Base-by-base conservation (phyloP, 768 basidiomycete species). In the Suillus variegatus region DNA sequence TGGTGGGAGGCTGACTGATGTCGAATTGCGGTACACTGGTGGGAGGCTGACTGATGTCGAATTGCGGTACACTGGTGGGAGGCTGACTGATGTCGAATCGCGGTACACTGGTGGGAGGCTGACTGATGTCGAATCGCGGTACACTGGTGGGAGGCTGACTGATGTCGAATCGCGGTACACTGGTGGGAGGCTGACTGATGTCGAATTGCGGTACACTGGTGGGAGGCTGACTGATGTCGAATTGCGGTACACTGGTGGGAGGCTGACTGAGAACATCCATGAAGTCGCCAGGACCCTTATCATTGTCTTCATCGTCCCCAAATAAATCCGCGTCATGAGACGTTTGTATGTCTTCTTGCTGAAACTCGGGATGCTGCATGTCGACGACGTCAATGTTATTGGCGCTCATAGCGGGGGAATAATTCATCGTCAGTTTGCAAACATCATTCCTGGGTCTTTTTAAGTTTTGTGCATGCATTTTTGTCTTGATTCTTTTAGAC, bases 321-420 rank as follows among this genome's bases (percentile, higher is more conserved):
- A 63, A 52, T 8, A 63, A 47, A 16, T 28, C n/a, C 2, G 38
- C 7, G 1, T 62, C 62, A 32, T 35, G 36, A 41, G 54, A 51
- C 5, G 49, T 62, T 40, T 62, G 62, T 35, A n/a, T 3, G 18
- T 54, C 62, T 28, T 62, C 62, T 22, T 49, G 22, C n/a, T n/a
- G n/a, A n/a, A n/a, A n/a, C n/a, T 49, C 22, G 6, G 13, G 28
- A 28, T 3, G 28, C 28, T 28, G 28, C 28, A 28, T 28, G 28
- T 28, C 28, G 3, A 28, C 3, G 28, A 28, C 3, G 28, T 28
- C 3, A 2, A 28, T 18, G 20, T 9, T 25, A 25, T 51, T 7
- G 22, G 16, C 25, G 14, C 49, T 51, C 25, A 51, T 51, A 51
- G 12, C 10, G 46, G 28, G 28, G 28, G 2, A 28, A 28, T 8